Evolutionary conservation across 1,139 yeast species (phyloP).

Genomic region (Arxiozyma heterogenica): DNA sequence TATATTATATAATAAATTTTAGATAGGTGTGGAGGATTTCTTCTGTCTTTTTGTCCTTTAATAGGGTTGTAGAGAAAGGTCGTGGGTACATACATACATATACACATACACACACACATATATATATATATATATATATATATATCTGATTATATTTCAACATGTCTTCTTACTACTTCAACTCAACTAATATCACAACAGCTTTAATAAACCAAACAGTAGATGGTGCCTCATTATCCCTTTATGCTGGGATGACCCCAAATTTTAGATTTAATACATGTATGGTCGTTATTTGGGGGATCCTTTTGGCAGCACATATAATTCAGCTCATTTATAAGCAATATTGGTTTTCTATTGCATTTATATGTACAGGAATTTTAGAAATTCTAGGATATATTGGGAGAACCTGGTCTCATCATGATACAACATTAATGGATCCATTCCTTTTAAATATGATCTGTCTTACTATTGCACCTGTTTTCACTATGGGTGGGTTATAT

Average conservation of each 20-base stretch:
- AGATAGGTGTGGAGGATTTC: not conserved
- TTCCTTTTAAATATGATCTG: constrained; percentile 61
- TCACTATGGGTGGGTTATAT: constrained; percentile 82
- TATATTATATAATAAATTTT: too few species aligned
- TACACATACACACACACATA: too few species aligned
- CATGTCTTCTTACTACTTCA: not conserved
- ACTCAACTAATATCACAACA: not conserved
- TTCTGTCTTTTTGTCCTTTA: not conserved
- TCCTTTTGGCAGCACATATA: constrained; percentile 36
- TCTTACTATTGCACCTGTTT: constrained; percentile 78
- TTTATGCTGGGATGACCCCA: constrained; percentile 25
- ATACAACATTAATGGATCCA: constrained; percentile 33
- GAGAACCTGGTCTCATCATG: constrained; percentile 41
- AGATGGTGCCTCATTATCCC: constrained; percentile 4
- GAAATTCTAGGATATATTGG: constrained; percentile 70
- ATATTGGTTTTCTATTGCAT: constrained; percentile 66
- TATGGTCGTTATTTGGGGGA: constrained; percentile 40
- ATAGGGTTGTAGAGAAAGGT: not conserved
- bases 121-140: too few species aligned
- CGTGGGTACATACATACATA: too few species aligned
- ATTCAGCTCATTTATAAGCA: constrained; percentile 44
- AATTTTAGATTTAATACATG: constrained; percentile 36
- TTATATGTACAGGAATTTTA: constrained; percentile 49
- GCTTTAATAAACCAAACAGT: not conserved
- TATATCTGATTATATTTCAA: not conserved